phyloP scores from a whole-genome alignment of 2,329 filamentous ascomycete species.

The Aspergillus versicolor region DNA sequence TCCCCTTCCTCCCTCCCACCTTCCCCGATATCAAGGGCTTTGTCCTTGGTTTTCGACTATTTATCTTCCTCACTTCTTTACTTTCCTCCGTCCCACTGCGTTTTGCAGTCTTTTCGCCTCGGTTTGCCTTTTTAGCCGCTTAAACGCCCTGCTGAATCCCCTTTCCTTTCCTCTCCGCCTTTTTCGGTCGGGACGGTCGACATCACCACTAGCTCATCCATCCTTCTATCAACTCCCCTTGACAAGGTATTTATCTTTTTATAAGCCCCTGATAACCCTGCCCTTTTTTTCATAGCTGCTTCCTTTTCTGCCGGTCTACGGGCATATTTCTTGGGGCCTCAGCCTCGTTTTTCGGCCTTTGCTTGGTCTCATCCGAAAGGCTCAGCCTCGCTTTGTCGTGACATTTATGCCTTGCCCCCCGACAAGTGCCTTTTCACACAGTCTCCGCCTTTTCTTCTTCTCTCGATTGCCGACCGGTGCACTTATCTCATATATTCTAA shows the following conservation, averaged over 20 bases:
- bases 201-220: slow-evolving; percentile 25
- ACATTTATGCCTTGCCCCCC: slow-evolving; percentile 9
- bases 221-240: slow-evolving; percentile 11
- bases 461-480: background rate
- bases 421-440: slow-evolving; percentile 1
- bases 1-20: slow-evolving; percentile 12
- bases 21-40: slow-evolving; percentile 22
- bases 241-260: slow-evolving; percentile 15
- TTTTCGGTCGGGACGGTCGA: slow-evolving; percentile 23
- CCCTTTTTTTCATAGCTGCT: background rate
- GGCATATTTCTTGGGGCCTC: background rate
- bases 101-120: slow-evolving; percentile 1
- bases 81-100: slow-evolving; percentile 7
- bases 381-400: slow-evolving; percentile 13
- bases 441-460: background rate
- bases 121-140: slow-evolving; percentile 8
- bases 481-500: slow-evolving; percentile 8
- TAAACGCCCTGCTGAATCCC: slow-evolving; percentile 19
- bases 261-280: background rate
- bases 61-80: slow-evolving; percentile 9
- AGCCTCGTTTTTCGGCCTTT: slow-evolving; percentile 5
- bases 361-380: slow-evolving; percentile 18
- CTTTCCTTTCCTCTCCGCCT: slow-evolving; percentile 22
- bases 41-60: slow-evolving; percentile 16
- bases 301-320: background rate